These are phyloP conservation scores for Xylaria telfairii DNA, from an alignment of 495 filamentous ascomycete species.

Conservation along the genomic window DNA sequence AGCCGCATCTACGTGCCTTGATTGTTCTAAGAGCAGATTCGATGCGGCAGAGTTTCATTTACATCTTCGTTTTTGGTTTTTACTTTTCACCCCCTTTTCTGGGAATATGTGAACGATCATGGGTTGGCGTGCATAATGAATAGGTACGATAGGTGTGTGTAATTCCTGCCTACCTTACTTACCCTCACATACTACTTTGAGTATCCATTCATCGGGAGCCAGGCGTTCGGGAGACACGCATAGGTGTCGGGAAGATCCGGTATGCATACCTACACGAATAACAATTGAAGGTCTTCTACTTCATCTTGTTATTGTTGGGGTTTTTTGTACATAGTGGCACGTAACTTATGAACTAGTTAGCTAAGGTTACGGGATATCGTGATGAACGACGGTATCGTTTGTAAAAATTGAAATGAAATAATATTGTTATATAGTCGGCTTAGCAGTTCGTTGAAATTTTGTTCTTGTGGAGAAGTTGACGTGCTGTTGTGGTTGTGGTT, in stretches of 20 bases:
- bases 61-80: neutral
- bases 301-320: neutral
- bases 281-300: neutral
- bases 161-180: no score
- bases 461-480: neutral
- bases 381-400: neutral
- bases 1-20: constrained; percentile 89
- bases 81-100: neutral
- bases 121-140: constrained; percentile 1
- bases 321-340: neutral
- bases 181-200: neutral
- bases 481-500: no score
- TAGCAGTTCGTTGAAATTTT: neutral
- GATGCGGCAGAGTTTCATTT: neutral
- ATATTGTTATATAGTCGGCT: neutral
- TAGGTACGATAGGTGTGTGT: neutral
- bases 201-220: constrained; percentile 6
- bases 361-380: neutral
- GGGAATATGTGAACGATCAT: neutral
- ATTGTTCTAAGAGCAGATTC: constrained; percentile 33
- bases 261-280: neutral
- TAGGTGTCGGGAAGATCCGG: neutral
- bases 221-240: constrained; percentile 3
- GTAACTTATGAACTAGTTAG: neutral
- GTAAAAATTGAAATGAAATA: neutral